Conservation (phyloP, 768 basidiomycete species). For the Gloeostereum incarnatum region DNA sequence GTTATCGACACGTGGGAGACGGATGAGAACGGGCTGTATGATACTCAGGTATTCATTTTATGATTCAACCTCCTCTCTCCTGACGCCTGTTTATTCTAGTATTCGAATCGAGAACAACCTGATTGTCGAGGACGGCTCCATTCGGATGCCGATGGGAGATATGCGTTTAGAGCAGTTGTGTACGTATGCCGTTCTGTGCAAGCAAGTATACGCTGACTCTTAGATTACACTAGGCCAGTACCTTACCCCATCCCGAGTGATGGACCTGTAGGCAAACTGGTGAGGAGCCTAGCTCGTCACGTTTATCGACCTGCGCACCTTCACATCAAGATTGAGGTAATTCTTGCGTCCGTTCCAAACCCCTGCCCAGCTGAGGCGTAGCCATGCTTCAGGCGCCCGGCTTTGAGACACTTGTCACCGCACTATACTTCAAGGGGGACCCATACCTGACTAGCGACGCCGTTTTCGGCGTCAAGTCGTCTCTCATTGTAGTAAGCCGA, state of each 20-base stretch:
- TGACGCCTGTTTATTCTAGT: slow-evolving; percentile 33
- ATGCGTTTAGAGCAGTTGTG: slow-evolving; percentile 66
- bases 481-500: slow-evolving; percentile 59
- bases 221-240: slow-evolving; percentile 24
- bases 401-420: slow-evolving; percentile 63
- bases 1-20: slow-evolving; percentile 82
- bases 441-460: slow-evolving; percentile 58
- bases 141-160: slow-evolving; percentile 53
- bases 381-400: slow-evolving; percentile 55
- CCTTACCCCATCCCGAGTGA: slow-evolving; percentile 75
- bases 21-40: slow-evolving; percentile 45
- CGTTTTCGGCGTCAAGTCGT: slow-evolving; percentile 78
- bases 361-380: background rate
- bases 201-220: background rate
- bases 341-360: background rate
- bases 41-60: slow-evolving; percentile 21
- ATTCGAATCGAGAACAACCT: slow-evolving; percentile 41
- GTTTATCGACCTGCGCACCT: slow-evolving; percentile 74
- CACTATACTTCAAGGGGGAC: slow-evolving; percentile 68
- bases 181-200: slow-evolving; percentile 13
- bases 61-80: slow-evolving; percentile 1
- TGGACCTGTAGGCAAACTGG: slow-evolving; percentile 62
- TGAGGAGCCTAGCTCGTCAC: slow-evolving; percentile 52
- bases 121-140: slow-evolving; percentile 68
- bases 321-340: slow-evolving; percentile 61